Percentiles rank a stretch among this genome's conserved stretches.
Conservation (phyloP, 108 stramenopile genomes). For the Fistulifera pelliculosa region DNA sequence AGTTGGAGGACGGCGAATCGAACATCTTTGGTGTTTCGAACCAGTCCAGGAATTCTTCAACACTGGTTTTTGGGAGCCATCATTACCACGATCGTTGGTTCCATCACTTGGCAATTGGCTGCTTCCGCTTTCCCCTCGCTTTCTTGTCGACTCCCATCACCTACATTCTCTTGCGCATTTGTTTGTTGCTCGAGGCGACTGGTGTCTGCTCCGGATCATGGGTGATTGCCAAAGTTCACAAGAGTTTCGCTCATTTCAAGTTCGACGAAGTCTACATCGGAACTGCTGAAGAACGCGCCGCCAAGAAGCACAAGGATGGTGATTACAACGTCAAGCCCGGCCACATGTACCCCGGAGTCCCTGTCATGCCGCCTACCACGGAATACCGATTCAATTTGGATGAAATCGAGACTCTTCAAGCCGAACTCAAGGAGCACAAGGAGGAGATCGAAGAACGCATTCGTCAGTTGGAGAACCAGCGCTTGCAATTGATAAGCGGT, state of each 20-base stretch:
- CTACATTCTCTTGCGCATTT: slow-evolving; percentile 33
- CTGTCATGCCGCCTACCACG: too few relatives aligned
- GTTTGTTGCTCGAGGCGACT: slow-evolving; percentile 38
- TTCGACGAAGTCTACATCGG: slow-evolving; percentile 52
- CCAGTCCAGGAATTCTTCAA: slow-evolving; percentile 52
- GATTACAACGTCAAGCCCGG: background rate
- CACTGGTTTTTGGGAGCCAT: slow-evolving; percentile 62
- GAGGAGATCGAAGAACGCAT: too few relatives aligned
- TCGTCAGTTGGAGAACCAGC: too few relatives aligned
- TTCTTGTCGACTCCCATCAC: slow-evolving; percentile 49
- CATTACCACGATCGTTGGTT: slow-evolving; percentile 58
- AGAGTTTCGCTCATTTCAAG: slow-evolving; percentile 26
- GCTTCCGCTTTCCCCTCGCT: slow-evolving; percentile 49
- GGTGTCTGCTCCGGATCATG: slow-evolving; percentile 37
- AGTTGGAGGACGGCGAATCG: slow-evolving; percentile 19
- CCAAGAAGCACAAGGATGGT: slow-evolving; percentile 6
- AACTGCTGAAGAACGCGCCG: slow-evolving; percentile 54
- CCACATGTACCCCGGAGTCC: too few relatives aligned
- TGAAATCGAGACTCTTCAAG: too few relatives aligned
- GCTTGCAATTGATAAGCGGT: too few relatives aligned
- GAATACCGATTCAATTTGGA: too few relatives aligned
- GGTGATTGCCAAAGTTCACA: slow-evolving; percentile 47
- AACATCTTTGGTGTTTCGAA: slow-evolving; percentile 52
- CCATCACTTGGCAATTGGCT: slow-evolving; percentile 48
- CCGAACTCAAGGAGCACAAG: too few relatives aligned